phyloP scores from a whole-genome alignment of 768 basidiomycete species.

The Crassisporium funariophilum region DNA sequence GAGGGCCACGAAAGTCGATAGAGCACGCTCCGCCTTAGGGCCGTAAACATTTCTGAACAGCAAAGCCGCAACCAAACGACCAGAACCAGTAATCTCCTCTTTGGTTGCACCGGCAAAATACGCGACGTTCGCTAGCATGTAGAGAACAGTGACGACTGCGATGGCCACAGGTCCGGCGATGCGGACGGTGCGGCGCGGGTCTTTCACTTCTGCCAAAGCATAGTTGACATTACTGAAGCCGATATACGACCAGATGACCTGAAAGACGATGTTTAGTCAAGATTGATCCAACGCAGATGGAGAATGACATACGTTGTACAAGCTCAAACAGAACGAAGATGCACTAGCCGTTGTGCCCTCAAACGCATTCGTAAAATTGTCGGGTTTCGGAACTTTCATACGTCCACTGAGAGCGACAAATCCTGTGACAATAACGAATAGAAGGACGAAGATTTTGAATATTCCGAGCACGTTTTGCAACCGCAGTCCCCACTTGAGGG shows the following conservation, averaged over 20 bases:
- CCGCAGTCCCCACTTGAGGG: slow-evolving; percentile 55
- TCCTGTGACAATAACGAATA: slow-evolving; percentile 51
- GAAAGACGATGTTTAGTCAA: slow-evolving; percentile 47
- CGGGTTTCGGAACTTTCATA: slow-evolving; percentile 32
- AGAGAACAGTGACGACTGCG: slow-evolving; percentile 51
- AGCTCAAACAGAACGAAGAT: slow-evolving; percentile 51
- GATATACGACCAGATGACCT: slow-evolving; percentile 52
- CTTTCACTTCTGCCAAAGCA: slow-evolving; percentile 60
- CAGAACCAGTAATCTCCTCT: slow-evolving; percentile 58
- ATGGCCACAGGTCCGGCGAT: slow-evolving; percentile 66
- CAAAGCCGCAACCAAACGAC: slow-evolving; percentile 61
- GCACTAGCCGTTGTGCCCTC: slow-evolving; percentile 48
- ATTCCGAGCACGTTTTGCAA: slow-evolving; percentile 64
- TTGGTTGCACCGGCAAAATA: slow-evolving; percentile 72
- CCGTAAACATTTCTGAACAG: slow-evolving; percentile 72
- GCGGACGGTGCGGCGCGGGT: slow-evolving; percentile 64
- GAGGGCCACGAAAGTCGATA: slow-evolving; percentile 45
- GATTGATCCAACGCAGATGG: not conserved
- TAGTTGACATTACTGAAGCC: slow-evolving; percentile 75
- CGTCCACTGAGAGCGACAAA: slow-evolving; percentile 44
- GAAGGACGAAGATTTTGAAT: slow-evolving; percentile 53
- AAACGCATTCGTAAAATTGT: slow-evolving; percentile 36
- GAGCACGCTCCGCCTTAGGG: slow-evolving; percentile 44
- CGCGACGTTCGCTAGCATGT: slow-evolving; percentile 63
- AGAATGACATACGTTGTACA: slow-evolving; percentile 46